Evolutionary conservation across 441 rosid genomes (phyloP).

Genomic region (Francoa sonchifolia): DNA sequence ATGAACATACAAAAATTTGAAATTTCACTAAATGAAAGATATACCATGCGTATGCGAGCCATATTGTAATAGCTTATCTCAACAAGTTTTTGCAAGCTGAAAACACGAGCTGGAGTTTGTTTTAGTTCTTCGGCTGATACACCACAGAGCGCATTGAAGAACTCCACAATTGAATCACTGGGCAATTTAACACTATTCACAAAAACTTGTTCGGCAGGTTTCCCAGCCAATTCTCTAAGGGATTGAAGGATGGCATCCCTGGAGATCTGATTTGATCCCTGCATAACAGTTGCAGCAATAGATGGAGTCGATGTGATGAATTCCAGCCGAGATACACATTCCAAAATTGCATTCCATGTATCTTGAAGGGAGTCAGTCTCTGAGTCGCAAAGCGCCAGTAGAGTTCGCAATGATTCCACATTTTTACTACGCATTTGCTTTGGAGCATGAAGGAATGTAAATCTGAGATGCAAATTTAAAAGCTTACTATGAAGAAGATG

Average conservation of each 20-base stretch:
- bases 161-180: constrained; percentile 88
- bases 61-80: constrained; percentile 99
- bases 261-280: constrained; percentile 95
- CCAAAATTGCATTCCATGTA: constrained; percentile 96
- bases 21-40: constrained; percentile 11
- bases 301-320: constrained; percentile 75
- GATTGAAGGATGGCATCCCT: constrained; percentile 87
- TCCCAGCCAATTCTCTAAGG: constrained; percentile 80
- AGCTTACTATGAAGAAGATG: too few species aligned
- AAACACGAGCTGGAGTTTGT: constrained; percentile 96
- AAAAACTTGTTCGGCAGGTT: constrained; percentile 89
- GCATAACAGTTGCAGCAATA: constrained; percentile 86
- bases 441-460: constrained; percentile 97
- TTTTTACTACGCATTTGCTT: constrained; percentile 93
- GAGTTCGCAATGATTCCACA: constrained; percentile 87
- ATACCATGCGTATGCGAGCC: constrained; percentile 97
- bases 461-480: constrained; percentile 39
- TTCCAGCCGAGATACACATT: constrained; percentile 98
- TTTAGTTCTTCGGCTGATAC: constrained; percentile 92
- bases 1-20: too few species aligned
- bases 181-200: constrained; percentile 83
- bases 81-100: constrained; percentile 95
- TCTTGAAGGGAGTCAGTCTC: constrained; percentile 83
- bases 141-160: constrained; percentile 93
- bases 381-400: constrained; percentile 58